phyloP scores from a whole-genome alignment of 345 rosid species.

The Pistacia vera region DNA sequence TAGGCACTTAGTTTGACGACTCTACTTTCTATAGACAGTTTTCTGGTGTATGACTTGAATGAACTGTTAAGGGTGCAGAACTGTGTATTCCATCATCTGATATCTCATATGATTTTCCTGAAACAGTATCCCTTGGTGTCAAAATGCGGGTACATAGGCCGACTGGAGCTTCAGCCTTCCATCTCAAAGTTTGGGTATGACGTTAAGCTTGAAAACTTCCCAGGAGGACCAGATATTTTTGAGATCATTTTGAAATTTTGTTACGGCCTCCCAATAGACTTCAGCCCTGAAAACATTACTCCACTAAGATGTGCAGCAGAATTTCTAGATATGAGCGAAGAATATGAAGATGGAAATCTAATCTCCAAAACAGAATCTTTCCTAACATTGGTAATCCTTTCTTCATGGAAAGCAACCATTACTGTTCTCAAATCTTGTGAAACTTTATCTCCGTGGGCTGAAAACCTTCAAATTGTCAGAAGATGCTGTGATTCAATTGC shows the following conservation, averaged over 20 bases:
- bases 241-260: conserved; percentile 69
- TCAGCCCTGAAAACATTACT: conserved; percentile 62
- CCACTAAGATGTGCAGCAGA: conserved; percentile 82
- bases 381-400: conserved; percentile 73
- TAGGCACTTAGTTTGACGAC: background rate
- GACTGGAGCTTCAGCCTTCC: conserved; percentile 62
- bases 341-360: conserved; percentile 76
- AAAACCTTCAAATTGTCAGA: conserved; percentile 81
- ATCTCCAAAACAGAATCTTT: conserved; percentile 79
- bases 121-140: conserved; percentile 81
- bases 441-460: conserved; percentile 82
- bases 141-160: conserved; percentile 78
- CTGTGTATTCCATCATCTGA: no score
- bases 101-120: conserved; percentile 4
- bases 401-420: conserved; percentile 85
- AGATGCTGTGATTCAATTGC: conserved; percentile 86
- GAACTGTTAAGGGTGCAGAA: no score
- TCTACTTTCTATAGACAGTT: background rate
- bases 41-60: background rate
- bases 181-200: conserved; percentile 49
- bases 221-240: conserved; percentile 77
- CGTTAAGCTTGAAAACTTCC: conserved; percentile 73
- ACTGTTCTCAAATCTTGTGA: conserved; percentile 71
- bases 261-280: conserved; percentile 62
- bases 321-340: conserved; percentile 85